Evolutionary conservation across 129 eudicot species (phyloP), one percentile per base, ranked within the genome.

Genomic region (Flaveria trinervia): DNA sequence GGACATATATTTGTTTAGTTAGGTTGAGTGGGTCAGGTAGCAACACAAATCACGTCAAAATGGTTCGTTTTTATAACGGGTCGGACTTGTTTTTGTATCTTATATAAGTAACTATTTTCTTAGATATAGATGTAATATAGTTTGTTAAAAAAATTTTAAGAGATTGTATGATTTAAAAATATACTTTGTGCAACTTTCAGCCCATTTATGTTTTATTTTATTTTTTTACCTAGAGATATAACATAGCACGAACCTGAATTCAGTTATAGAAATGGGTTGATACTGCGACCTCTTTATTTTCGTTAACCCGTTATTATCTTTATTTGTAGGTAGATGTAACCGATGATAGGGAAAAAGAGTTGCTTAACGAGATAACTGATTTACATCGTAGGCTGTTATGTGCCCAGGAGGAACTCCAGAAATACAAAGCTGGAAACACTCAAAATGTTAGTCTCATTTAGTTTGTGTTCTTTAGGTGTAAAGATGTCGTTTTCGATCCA

Each of bases 391-490:
- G 98, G 89, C 88, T 94, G 22, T 68, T 83, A 64, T 75, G 84
- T 77, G 84, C 88, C 39, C 90, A 94, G 76, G 97, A 91, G 66
- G 97, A 94, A 85, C 96, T 91, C 72, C 93, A 87, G 41, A 94
- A 91, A 66, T 82, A 87, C 51, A 94, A 84, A 80, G 79, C 85
- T 52, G 97, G 89, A 66, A 86, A 89, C 52, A 80, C 83, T 87
- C 55, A 80, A 68, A 62, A 23, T 73, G 59, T 55, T 69, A 48
- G 15, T 66, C 15, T 66, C 60, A 5, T 16, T 65, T 50, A 43
- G 22, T 43, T 51, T 52, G 1, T 45, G 51, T 80, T 80, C 16
- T n/a, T 20, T 60, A 50, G 13, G 14, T 44, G 41, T 62, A 28
- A 64, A 28, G 68, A 33, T 56, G 44, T 56, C 9, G 3, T 2